Base-by-base conservation (phyloP, 345 rosid species). In the Erysimum cheiranthoides region DNA sequence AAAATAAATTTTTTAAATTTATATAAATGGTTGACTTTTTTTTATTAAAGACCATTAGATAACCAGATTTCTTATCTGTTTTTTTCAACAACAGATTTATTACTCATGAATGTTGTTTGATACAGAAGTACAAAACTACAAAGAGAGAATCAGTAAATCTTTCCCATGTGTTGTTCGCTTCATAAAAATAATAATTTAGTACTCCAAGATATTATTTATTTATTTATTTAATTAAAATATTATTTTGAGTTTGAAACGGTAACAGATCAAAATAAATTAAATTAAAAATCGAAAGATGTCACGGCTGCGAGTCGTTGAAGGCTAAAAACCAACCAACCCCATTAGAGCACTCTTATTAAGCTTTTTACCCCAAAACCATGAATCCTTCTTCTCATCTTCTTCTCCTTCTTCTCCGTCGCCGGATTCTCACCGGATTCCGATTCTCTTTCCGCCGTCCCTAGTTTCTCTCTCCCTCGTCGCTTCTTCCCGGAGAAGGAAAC, bases 281-380 rank as follows among this genome's bases (percentile, higher is more conserved):
- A 39, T 4, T 2, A 25, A 25, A 61, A 40, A 73, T 40, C 4
- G 35, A 63, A 63, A 63, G 16, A 62, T 63, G 54, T 54, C 71
- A 54, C 47, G 39, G 61, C 53, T 50, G 27, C 36, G 78, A 14
- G 73, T 75, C 61, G 78, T 75, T 74, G 73, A n/a, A 58, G 58
- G 43, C 61, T 66, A 16, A 67, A 8, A 67, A 59, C 61, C 61
- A 66, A 74, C 78, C 72, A 62, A 61, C 60, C 51, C 60, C 73
- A 66, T 56, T 8, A 21, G 66, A 60, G 57, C 59, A 35, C 40
- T 66, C 28, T 56, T 21, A 21, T 4, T 16, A 5, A 66, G 66
- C 72, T 66, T 25, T 25, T 49, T 28, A 28, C 46, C 53, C 40
- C 28, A 39, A 46, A 68, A 67, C 79, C 73, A 75, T 75, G 79